Conservation (phyloP, 2,329 filamentous ascomycete species). For the Phoma herbarum region DNA sequence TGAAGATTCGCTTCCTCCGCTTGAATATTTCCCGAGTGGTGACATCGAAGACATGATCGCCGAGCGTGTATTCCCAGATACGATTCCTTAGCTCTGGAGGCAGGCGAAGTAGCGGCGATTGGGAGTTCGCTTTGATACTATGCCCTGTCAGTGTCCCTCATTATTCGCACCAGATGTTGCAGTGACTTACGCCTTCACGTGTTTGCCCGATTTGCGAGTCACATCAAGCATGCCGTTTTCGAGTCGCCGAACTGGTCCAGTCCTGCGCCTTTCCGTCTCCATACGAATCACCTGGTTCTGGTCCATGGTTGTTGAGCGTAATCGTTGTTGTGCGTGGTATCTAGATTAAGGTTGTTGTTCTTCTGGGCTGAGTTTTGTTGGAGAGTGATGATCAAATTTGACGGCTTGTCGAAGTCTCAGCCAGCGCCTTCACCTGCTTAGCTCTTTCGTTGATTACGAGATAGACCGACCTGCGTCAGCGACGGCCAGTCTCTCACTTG, state of each 20-base stretch:
- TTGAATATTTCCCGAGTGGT: not conserved
- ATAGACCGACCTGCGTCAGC: not conserved
- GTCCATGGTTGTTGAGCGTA: not conserved
- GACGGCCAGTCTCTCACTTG: not conserved
- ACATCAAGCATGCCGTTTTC: slow-evolving; percentile 14
- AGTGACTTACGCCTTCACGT: not conserved
- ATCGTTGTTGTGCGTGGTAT: not conserved
- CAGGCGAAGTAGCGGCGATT: slow-evolving; percentile 17
- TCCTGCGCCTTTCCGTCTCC: not conserved
- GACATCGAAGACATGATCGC: slow-evolving; percentile 6
- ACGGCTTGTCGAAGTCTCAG: not conserved
- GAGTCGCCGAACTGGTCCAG: not conserved
- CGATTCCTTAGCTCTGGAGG: slow-evolving; percentile 14
- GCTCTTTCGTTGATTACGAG: too few species aligned
- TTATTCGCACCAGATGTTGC: not conserved
- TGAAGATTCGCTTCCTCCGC: not conserved
- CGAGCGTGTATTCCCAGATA: slow-evolving; percentile 16
- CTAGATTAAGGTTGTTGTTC: not conserved
- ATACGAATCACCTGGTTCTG: not conserved
- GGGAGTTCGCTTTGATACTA: slow-evolving; percentile 3
- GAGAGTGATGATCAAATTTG: not conserved
- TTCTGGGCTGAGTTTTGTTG: not conserved
- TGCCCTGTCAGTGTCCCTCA: not conserved
- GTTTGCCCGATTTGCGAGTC: not conserved
- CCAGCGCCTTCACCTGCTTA: not conserved